phyloP scores from a whole-genome alignment of 495 filamentous ascomycete species.

The Penicillium bialowiezense region DNA sequence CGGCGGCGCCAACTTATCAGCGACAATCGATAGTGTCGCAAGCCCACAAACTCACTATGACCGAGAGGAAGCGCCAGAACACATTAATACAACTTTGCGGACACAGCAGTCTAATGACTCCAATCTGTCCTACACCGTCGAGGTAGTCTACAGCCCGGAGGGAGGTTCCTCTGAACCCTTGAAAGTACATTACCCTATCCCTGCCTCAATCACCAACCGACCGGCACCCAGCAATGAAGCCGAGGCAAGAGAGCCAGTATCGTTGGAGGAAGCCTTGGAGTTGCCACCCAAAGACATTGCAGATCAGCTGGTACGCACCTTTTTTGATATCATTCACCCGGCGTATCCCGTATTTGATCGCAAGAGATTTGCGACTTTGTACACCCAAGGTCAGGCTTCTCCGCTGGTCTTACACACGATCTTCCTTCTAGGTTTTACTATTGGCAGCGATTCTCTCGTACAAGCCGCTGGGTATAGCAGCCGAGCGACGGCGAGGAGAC shows the following conservation, averaged over 20 bases:
- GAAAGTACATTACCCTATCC: constrained; percentile 11
- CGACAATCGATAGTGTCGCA: too few relatives aligned
- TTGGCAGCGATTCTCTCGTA: neutral
- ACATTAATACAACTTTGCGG: too few relatives aligned
- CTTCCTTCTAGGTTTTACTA: too few relatives aligned
- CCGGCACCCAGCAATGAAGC: neutral
- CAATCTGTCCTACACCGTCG: constrained; percentile 7
- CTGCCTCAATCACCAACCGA: constrained; percentile 8
- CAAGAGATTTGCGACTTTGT: constrained; percentile 4
- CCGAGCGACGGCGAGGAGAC: constrained; percentile 13
- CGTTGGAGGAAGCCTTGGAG: constrained; percentile 9
- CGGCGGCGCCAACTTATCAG: too few relatives aligned
- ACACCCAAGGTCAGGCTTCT: neutral
- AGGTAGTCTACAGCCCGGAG: constrained; percentile 2
- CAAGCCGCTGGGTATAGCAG: constrained; percentile 10
- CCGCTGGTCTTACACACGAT: too few relatives aligned
- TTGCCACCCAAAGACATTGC: constrained; percentile 2
- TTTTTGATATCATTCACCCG: constrained; percentile 12
- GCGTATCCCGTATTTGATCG: constrained; percentile 18
- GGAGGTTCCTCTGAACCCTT: constrained; percentile 7
- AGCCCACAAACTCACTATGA: too few relatives aligned
- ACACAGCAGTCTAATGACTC: neutral
- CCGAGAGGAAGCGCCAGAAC: too few relatives aligned
- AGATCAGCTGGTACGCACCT: constrained; percentile 5
- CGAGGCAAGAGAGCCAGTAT: constrained; percentile 1